Base-by-base conservation (phyloP, 1,284 basidiomycete species). In the Cutaneotrichosporon curvatum region DNA sequence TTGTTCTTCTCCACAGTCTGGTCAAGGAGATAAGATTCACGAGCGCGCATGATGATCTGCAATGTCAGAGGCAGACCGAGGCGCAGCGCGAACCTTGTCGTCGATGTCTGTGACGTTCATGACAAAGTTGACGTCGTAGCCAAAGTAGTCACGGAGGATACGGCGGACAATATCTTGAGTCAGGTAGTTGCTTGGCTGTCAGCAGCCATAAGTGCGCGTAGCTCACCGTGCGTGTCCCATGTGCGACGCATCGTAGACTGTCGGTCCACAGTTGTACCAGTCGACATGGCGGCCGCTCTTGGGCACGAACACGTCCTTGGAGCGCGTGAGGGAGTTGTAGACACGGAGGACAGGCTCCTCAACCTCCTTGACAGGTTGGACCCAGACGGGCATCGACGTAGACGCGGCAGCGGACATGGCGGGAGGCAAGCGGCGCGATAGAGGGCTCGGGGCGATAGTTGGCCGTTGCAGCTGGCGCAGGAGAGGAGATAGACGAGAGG, bases 71-170 rank as follows among this genome's bases (percentile, higher is more conserved):
- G 14, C 37, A 22, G 21, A 15, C 11, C 9, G 21, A 30, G 2
- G 4, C 4, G 11, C 28, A 44, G 12, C 14, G 46, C 78, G 59
- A 55, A 89, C 94, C 80, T 99, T 99, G 79, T 98, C 95, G 67
- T 99, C 95, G 56, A 99, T 95, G 72, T 99, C 95, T 4, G 95
- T 99, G 62, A 99, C 83, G 73, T 99, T 99, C 91, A 96, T 96
- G 48, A 98, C 94, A 70, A 98, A 97, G 68, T 96, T 88, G 50
- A 98, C 84, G 65, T 97, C 87, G 68, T 95, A 98, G 37, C 87
- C 86, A 73, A 98, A 96, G 73, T 96, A 97, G 73, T 98, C 91
- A 2, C 84, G 78, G 74, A 98, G 77, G 53, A 99, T 90, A 43
- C 95, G 78, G 46, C 95, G 79, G 37, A 99, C 78, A 59, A 98